A percentile compares a stretch with the other conserved stretches of the same genome.
These are phyloP conservation scores for Tricharina praecox DNA, from an alignment of 495 filamentous ascomycete genomes.

Conservation along the genomic window DNA sequence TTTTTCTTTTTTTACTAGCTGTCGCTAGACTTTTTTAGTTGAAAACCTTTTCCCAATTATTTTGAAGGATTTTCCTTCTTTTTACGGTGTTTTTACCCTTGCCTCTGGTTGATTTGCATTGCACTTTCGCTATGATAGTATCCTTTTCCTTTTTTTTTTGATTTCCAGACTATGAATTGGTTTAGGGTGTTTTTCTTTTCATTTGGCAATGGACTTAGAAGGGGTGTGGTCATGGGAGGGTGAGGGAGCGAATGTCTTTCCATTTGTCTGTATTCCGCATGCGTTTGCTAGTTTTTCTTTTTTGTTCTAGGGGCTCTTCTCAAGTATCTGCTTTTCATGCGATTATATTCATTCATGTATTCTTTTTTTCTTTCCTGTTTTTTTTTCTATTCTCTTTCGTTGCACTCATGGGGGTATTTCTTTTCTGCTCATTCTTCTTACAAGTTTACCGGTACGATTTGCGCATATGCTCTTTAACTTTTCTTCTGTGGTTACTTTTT, in stretches of 20 bases:
- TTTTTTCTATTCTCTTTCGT: conserved; percentile 4
- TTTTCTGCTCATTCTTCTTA: conserved; percentile 9
- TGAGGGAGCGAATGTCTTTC: background rate
- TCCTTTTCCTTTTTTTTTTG: background rate
- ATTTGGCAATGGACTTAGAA: background rate
- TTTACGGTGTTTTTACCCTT: no score
- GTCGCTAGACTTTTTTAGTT: background rate
- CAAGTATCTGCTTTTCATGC: conserved; percentile 8
- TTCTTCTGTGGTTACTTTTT: no score
- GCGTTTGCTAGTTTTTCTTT: background rate
- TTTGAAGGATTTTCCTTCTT: no score
- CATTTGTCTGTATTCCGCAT: background rate
- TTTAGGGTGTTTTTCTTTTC: background rate
- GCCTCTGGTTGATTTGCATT: no score
- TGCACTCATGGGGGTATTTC: conserved; percentile 12
- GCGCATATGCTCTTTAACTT: no score
- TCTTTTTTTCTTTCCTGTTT: conserved; percentile 2
- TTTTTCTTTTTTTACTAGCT: background rate
- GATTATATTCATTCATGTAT: background rate
- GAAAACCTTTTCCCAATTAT: background rate
- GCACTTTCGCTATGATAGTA: no score
- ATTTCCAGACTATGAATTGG: background rate
- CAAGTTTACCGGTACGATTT: no score
- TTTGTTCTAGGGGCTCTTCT: background rate
- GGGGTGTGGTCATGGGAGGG: background rate